Percentiles rank a stretch among this genome's conserved stretches.
Evolutionary conservation across 2,329 filamentous ascomycete genomes (phyloP).

Genomic region (Sporothrix globosa): DNA sequence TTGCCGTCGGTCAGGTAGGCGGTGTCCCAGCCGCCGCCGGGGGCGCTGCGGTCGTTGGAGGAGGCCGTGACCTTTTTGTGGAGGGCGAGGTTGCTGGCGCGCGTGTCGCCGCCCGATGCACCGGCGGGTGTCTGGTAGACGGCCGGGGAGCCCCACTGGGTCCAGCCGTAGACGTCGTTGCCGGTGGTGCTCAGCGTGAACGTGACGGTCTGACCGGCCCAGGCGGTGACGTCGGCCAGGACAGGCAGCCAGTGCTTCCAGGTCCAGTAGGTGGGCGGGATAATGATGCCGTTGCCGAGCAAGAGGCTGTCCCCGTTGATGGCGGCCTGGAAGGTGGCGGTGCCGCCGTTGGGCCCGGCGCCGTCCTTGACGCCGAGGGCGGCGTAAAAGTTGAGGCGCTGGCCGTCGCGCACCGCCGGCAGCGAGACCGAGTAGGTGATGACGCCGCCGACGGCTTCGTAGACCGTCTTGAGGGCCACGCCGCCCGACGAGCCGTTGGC

Average conservation of each 20-base stretch:
- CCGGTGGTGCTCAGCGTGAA: not conserved
- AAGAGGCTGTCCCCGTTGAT: not conserved
- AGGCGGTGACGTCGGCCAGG: conserved; percentile 15
- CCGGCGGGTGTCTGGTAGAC: conserved; percentile 12
- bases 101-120: not conserved
- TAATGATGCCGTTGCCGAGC: conserved; percentile 8
- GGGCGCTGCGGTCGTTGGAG: not conserved
- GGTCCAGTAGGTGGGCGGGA: conserved; percentile 23
- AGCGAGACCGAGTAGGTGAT: not conserved
- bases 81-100: conserved; percentile 2
- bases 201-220: conserved; percentile 13
- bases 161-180: conserved; percentile 19
- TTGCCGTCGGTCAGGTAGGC: conserved; percentile 21
- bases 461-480: conserved; percentile 15
- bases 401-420: not conserved
- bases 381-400: conserved; percentile 24
- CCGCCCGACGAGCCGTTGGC: conserved; percentile 16
- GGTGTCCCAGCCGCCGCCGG: conserved; percentile 5
- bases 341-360: conserved; percentile 13
- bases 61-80: not conserved
- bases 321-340: conserved; percentile 20
- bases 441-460: conserved; percentile 13
- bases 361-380: conserved; percentile 20
- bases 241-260: conserved; percentile 24
- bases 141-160: conserved; percentile 22